Percentiles rank a stretch among this genome's conserved stretches.
Conservation (phyloP, 2,329 filamentous ascomycete genomes). For the Moelleriella libera region DNA sequence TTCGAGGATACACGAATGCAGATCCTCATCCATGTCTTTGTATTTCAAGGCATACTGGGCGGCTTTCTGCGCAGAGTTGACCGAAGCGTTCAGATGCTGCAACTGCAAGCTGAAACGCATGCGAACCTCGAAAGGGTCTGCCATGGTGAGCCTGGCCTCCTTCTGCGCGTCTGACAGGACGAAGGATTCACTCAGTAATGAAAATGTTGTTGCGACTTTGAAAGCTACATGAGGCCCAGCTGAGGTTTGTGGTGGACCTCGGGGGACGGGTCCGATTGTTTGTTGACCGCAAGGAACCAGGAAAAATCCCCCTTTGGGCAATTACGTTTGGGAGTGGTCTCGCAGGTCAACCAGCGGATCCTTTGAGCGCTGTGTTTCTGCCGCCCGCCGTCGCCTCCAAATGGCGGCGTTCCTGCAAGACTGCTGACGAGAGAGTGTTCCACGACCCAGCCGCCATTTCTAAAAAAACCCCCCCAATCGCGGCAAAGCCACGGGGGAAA, state of each 20-base stretch:
- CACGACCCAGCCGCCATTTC: no score
- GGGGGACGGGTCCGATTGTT: background rate
- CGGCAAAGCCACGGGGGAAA: background rate
- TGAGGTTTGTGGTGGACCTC: background rate
- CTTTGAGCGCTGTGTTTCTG: no score
- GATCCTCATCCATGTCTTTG: constrained; percentile 87
- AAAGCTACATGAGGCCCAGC: background rate
- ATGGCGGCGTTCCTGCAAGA: no score
- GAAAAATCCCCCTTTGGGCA: background rate
- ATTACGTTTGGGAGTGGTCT: no score
- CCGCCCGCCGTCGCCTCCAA: no score
- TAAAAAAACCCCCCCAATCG: no score
- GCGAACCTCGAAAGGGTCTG: constrained; percentile 92
- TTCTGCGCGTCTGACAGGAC: no score
- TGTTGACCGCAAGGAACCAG: background rate
- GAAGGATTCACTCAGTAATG: no score
- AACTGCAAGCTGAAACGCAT: constrained; percentile 91
- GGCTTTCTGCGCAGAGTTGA: constrained; percentile 79
- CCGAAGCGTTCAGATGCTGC: constrained; percentile 80
- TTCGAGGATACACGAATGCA: constrained; percentile 94
- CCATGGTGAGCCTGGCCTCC: constrained; percentile 22
- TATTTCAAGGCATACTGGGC: constrained; percentile 92
- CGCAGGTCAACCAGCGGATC: no score
- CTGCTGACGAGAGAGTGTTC: no score
- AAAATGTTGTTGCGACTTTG: no score